phyloP scores from a whole-genome alignment of 108 stramenopile species.

The Hondaea fermentalgiana region DNA sequence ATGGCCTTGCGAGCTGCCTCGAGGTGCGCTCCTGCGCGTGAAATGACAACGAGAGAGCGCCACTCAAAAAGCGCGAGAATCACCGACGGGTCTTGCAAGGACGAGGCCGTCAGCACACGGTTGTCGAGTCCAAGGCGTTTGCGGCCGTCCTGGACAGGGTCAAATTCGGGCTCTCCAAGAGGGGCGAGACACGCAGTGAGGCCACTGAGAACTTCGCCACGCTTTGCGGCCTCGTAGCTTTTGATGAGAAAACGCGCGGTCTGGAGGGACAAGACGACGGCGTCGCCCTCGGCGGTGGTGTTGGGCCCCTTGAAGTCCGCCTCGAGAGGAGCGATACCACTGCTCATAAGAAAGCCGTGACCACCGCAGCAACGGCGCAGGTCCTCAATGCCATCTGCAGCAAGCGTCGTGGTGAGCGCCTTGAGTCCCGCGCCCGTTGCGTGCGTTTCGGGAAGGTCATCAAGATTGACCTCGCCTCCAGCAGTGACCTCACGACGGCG shows the following conservation, averaged over 20 bases:
- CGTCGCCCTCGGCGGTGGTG: slow-evolving; percentile 6
- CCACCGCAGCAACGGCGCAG: slow-evolving; percentile 4
- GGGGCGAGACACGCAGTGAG: background rate
- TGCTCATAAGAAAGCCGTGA: background rate
- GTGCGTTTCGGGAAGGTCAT: background rate
- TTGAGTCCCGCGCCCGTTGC: background rate
- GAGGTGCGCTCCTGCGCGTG: background rate
- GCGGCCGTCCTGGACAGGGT: background rate
- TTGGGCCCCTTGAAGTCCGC: slow-evolving; percentile 16
- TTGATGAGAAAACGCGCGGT: slow-evolving; percentile 1
- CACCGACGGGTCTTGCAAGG: background rate
- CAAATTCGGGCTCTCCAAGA: background rate
- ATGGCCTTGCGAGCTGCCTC: background rate
- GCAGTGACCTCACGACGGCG: background rate
- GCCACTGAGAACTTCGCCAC: background rate
- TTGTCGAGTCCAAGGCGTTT: background rate
- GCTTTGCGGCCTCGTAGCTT: background rate
- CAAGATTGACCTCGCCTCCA: slow-evolving; percentile 4
- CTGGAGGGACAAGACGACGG: background rate
- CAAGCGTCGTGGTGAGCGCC: background rate
- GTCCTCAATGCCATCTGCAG: slow-evolving; percentile 5
- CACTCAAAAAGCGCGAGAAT: background rate
- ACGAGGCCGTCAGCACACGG: background rate
- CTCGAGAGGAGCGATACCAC: background rate
- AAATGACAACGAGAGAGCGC: background rate